A percentile compares a stretch with the other conserved stretches of the same genome.
phyloP scores from a whole-genome alignment of 495 filamentous ascomycete genomes.

The Aspergillus hancockii region DNA sequence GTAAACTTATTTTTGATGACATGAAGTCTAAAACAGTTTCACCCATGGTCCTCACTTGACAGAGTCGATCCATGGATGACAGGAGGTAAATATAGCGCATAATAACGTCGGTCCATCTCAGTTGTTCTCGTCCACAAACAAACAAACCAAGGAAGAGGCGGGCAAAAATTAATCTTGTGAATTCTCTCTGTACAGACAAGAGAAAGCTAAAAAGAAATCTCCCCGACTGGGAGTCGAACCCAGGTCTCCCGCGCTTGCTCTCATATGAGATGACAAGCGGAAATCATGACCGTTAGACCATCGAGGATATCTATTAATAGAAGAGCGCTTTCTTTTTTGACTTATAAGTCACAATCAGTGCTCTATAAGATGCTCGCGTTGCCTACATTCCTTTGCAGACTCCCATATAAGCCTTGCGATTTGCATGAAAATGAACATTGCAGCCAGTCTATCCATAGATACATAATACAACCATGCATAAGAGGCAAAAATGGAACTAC shows the following conservation, averaged over 20 bases:
- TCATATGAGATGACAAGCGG: slow-evolving; percentile 36
- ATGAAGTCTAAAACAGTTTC: not conserved
- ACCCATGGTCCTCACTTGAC: no score
- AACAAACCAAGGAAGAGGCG: not conserved
- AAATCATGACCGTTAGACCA: slow-evolving; percentile 49
- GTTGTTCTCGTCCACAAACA: not conserved
- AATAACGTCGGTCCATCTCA: not conserved
- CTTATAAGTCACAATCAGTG: not conserved
- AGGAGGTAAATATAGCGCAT: not conserved
- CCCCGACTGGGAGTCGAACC: slow-evolving; percentile 29
- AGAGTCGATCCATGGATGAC: not conserved
- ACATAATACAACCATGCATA: not conserved
- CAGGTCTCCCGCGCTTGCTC: slow-evolving; percentile 27
- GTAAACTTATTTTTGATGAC: not conserved
- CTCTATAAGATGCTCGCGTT: not conserved
- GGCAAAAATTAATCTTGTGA: not conserved
- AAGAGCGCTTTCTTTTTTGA: not conserved
- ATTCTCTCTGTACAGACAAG: no score
- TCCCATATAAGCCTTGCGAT: not conserved
- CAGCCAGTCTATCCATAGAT: not conserved
- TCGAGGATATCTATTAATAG: slow-evolving; percentile 22
- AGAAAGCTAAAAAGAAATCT: slow-evolving; percentile 11
- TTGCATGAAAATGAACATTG: not conserved
- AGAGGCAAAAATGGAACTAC: not conserved
- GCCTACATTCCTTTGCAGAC: not conserved